phyloP scores from a whole-genome alignment of 768 basidiomycete genomes.

The Lactarius hengduanensis region DNA sequence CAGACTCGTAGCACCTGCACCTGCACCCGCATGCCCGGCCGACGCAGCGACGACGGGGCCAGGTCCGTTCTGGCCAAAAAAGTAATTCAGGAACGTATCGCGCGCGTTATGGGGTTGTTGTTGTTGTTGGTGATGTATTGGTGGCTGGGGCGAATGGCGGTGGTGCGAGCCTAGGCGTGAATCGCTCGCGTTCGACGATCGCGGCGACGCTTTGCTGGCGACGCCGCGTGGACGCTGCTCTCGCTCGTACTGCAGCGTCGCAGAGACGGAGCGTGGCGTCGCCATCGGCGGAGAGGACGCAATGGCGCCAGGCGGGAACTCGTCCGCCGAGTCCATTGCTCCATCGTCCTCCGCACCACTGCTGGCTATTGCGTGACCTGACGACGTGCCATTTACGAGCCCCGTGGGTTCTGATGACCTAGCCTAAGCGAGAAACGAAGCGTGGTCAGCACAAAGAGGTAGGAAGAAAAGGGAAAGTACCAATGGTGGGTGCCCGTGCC shows the following conservation, averaged over 20 bases:
- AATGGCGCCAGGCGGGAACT: slow-evolving; percentile 48
- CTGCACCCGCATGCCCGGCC: neutral
- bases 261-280: slow-evolving; percentile 72
- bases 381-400: slow-evolving; percentile 44
- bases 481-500: slow-evolving; percentile 48
- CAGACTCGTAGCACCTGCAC: slow-evolving; percentile 36
- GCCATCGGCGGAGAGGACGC: slow-evolving; percentile 44
- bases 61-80: slow-evolving; percentile 90
- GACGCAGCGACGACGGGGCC: slow-evolving; percentile 54
- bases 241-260: slow-evolving; percentile 68
- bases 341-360: slow-evolving; percentile 59
- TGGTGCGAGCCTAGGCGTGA: slow-evolving; percentile 29
- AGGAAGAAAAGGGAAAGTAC: slow-evolving; percentile 40
- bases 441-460: slow-evolving; percentile 1
- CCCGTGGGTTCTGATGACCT: slow-evolving; percentile 56
- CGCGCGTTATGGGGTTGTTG: slow-evolving; percentile 48
- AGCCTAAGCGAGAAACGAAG: slow-evolving; percentile 43
- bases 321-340: slow-evolving; percentile 61
- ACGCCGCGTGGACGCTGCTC: slow-evolving; percentile 65
- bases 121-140: neutral
- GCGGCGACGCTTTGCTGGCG: slow-evolving; percentile 42
- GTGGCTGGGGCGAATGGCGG: slow-evolving; percentile 17
- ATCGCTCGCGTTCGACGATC: slow-evolving; percentile 31
- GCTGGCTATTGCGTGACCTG: neutral
- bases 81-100: slow-evolving; percentile 95